A percentile compares a stretch with the other conserved stretches of the same genome.
These are phyloP conservation scores for Hibiscus syriacus DNA, from an alignment of 345 rosid genomes.

Conservation along the genomic window DNA sequence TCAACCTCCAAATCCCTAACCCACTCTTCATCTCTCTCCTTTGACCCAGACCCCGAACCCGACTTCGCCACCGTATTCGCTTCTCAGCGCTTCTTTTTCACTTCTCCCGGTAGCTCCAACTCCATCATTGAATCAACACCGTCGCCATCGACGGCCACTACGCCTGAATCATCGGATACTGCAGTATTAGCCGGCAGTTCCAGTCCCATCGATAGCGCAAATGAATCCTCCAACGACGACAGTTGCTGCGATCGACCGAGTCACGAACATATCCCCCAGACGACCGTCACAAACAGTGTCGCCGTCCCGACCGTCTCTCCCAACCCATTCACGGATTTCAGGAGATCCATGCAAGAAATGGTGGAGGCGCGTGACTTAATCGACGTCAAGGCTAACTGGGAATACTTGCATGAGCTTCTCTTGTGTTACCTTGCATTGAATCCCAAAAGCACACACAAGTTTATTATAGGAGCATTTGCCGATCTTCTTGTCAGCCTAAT, in stretches of 20 bases:
- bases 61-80: conserved; percentile 66
- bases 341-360: conserved; percentile 96
- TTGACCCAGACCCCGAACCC: conserved; percentile 12
- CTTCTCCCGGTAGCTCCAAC: conserved; percentile 85
- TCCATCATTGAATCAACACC: conserved; percentile 51
- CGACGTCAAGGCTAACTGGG: conserved; percentile 58
- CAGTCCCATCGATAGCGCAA: background rate
- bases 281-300: conserved; percentile 29
- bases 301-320: conserved; percentile 70
- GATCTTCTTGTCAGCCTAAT: no score
- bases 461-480: no score
- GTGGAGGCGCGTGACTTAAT: conserved; percentile 56
- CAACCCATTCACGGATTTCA: conserved; percentile 77
- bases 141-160: background rate
- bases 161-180: background rate
- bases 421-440: no score
- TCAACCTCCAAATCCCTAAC: conserved; percentile 14
- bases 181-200: background rate
- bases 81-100: conserved; percentile 84
- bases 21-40: background rate
- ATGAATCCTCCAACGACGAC: background rate
- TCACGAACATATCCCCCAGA: background rate
- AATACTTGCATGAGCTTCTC: conserved; percentile 72
- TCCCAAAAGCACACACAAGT: no score
- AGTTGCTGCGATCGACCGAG: background rate